These are phyloP conservation scores for Malus sieversii DNA, from an alignment of 306 rosid species.

Conservation along the genomic window DNA sequence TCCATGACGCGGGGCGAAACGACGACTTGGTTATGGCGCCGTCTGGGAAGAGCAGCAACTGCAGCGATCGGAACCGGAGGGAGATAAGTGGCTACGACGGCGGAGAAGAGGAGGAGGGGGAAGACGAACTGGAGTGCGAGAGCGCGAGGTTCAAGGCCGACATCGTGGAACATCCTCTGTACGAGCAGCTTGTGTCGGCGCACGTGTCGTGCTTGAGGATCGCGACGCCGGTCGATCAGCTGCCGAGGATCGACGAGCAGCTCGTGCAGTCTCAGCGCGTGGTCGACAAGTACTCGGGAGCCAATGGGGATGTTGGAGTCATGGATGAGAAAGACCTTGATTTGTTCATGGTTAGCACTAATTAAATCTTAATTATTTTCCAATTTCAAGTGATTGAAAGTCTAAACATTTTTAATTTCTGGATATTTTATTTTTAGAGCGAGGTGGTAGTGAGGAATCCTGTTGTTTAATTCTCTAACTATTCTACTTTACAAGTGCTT, in stretches of 20 bases:
- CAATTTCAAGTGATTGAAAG: not conserved
- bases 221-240: slow-evolving; percentile 92
- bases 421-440: slow-evolving; percentile 7
- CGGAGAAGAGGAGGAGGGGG: slow-evolving; percentile 4
- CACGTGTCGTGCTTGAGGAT: slow-evolving; percentile 86
- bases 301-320: slow-evolving; percentile 5
- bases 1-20: slow-evolving; percentile 20
- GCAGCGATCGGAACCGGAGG: slow-evolving; percentile 21
- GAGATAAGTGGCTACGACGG: slow-evolving; percentile 11
- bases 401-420: not conserved
- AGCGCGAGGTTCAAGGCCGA: slow-evolving; percentile 51
- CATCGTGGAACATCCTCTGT: slow-evolving; percentile 73
- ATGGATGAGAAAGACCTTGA: slow-evolving; percentile 69
- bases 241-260: slow-evolving; percentile 78
- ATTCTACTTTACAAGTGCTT: slow-evolving; percentile 30
- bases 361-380: not conserved
- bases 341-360: slow-evolving; percentile 54
- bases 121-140: slow-evolving; percentile 16
- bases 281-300: slow-evolving; percentile 49
- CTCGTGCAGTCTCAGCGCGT: slow-evolving; percentile 66
- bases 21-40: slow-evolving; percentile 19
- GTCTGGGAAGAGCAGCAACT: slow-evolving; percentile 16
- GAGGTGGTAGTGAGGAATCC: slow-evolving; percentile 22
- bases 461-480: slow-evolving; percentile 22
- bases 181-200: slow-evolving; percentile 76